These are phyloP conservation scores for Pilatotrama ljubarskyi DNA, from an alignment of 768 basidiomycete genomes.

Conservation along the genomic window DNA sequence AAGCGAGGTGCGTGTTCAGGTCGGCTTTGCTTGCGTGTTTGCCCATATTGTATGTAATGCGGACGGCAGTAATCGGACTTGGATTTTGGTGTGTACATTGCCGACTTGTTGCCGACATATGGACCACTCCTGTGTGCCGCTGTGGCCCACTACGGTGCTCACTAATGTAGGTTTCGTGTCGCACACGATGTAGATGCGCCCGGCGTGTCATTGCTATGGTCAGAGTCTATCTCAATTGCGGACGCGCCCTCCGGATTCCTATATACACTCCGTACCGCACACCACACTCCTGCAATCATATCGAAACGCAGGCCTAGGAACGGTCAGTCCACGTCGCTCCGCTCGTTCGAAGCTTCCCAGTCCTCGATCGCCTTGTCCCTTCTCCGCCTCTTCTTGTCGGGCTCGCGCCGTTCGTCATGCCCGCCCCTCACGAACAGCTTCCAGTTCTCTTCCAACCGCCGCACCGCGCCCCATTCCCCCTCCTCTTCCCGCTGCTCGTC, in stretches of 20 bases:
- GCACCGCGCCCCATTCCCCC: slow-evolving; percentile 62
- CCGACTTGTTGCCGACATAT: background rate
- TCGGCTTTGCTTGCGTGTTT: background rate
- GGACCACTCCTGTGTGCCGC: background rate
- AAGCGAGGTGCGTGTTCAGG: background rate
- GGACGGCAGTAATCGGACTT: slow-evolving; percentile 10
- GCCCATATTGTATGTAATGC: slow-evolving; percentile 2
- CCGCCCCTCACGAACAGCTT: slow-evolving; percentile 51
- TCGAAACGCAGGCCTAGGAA: background rate
- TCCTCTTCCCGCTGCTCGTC: slow-evolving; percentile 32
- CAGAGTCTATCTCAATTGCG: slow-evolving; percentile 1
- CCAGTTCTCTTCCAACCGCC: slow-evolving; percentile 74
- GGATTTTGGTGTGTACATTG: too few species aligned
- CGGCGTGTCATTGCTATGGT: background rate
- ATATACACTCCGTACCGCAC: background rate
- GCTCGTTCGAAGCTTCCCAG: slow-evolving; percentile 21
- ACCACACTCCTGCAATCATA: too few species aligned
- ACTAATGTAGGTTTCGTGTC: background rate
- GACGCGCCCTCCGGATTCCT: background rate
- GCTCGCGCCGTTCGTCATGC: slow-evolving; percentile 33
- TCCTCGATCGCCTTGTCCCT: slow-evolving; percentile 19
- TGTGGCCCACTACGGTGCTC: background rate
- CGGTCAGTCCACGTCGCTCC: background rate
- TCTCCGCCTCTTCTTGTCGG: slow-evolving; percentile 14
- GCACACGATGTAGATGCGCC: background rate